Evolutionary conservation across 345 rosid genomes (phyloP).

Genomic region (Gossypium bickii): DNA sequence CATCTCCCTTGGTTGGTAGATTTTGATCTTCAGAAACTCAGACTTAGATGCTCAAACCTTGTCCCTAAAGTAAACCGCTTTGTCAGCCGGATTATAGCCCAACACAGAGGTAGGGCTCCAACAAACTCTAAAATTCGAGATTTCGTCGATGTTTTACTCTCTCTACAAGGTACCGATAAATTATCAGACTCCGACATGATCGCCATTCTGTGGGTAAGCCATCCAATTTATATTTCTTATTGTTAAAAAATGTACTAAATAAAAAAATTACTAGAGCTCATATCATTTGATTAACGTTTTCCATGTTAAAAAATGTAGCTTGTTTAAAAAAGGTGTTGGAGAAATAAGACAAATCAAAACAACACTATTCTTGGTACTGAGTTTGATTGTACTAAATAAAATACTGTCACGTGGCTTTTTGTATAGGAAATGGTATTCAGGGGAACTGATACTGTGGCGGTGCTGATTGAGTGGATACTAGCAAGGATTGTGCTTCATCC

Average conservation of each 20-base stretch:
- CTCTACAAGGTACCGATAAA: slow-evolving; percentile 51
- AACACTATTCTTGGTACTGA: slow-evolving; percentile 10
- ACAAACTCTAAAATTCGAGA: slow-evolving; percentile 31
- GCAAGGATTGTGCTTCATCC: slow-evolving; percentile 75
- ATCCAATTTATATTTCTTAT: neutral
- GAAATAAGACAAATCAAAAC: neutral
- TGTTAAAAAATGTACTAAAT: neutral
- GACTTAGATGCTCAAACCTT: slow-evolving; percentile 57
- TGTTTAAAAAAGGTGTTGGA: slow-evolving; percentile 2
- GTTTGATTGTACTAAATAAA: slow-evolving; percentile 13
- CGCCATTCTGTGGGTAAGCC: slow-evolving; percentile 75
- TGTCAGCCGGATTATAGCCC: slow-evolving; percentile 42
- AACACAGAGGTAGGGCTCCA: slow-evolving; percentile 43
- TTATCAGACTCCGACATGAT: slow-evolving; percentile 59
- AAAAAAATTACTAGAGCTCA: too few species aligned
- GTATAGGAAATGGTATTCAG: slow-evolving; percentile 84
- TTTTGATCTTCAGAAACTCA: slow-evolving; percentile 62
- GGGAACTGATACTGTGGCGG: slow-evolving; percentile 87
- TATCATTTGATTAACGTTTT: neutral
- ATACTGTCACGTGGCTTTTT: slow-evolving; percentile 1
- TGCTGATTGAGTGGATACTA: slow-evolving; percentile 80
- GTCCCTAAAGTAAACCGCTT: slow-evolving; percentile 68
- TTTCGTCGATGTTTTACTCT: slow-evolving; percentile 67
- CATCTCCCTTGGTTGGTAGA: slow-evolving; percentile 64
- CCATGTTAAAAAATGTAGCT: neutral